Percentiles rank a stretch among this genome's conserved stretches.
Evolutionary conservation across 2,329 filamentous ascomycete genomes (phyloP).

Genomic region (Colletotrichum eleusines): DNA sequence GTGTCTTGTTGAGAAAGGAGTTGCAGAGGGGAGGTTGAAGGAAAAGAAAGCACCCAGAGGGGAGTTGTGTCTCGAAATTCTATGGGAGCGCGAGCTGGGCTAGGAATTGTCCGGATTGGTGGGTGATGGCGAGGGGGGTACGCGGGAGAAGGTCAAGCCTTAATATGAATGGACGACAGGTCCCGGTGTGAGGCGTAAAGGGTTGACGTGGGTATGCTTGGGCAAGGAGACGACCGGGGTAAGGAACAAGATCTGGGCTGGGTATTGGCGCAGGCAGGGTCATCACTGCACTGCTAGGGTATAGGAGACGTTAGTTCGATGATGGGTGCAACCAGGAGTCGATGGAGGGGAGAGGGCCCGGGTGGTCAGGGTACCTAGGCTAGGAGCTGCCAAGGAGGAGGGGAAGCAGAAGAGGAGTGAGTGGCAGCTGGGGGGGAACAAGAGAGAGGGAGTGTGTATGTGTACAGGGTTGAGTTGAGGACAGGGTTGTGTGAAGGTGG

Average conservation of each 20-base stretch:
- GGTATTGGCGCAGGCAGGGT: constrained; percentile 37
- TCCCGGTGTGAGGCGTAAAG: constrained; percentile 41
- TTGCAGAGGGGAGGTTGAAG: constrained; percentile 32
- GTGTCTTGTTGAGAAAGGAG: constrained; percentile 21
- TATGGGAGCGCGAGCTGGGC: constrained; percentile 34
- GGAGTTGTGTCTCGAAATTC: constrained; percentile 41
- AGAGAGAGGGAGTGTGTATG: background rate
- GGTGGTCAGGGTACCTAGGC: constrained; percentile 21
- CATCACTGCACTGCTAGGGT: constrained; percentile 38
- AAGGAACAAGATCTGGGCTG: constrained; percentile 41
- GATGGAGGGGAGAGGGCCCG: constrained; percentile 32
- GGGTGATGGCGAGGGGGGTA: constrained; percentile 39
- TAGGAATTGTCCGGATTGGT: constrained; percentile 39
- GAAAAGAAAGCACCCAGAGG: constrained; percentile 42
- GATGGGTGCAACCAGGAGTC: constrained; percentile 39
- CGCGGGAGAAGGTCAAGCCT: constrained; percentile 42
- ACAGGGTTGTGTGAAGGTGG: constrained; percentile 25
- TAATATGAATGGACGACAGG: constrained; percentile 43
- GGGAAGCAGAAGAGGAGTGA: constrained; percentile 15
- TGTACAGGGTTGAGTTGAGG: constrained; percentile 11
- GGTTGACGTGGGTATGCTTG: constrained; percentile 40
- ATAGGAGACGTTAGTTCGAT: constrained; percentile 36
- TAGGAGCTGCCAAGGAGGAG: constrained; percentile 27
- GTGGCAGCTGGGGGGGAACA: background rate
- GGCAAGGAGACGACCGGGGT: constrained; percentile 35